A percentile compares a stretch with the other conserved stretches of the same genome.
phyloP scores from a whole-genome alignment of 2,329 filamentous ascomycete species.

The Xylariaceae sp. region DNA sequence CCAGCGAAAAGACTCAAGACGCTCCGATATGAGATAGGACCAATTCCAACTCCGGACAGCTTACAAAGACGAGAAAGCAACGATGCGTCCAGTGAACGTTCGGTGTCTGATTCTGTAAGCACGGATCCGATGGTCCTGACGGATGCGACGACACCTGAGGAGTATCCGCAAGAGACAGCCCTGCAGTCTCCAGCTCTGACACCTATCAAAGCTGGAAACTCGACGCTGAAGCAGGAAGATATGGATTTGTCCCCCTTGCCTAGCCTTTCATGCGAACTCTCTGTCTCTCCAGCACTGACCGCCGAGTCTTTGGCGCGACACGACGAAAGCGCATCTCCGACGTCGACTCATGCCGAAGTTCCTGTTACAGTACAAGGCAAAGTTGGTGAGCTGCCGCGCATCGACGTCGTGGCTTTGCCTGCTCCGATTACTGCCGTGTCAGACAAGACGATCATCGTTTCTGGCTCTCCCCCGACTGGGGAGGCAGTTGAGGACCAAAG shows the following conservation, averaged over 20 bases:
- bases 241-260: slow-evolving; percentile 24
- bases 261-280: slow-evolving; percentile 20
- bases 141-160: slow-evolving; percentile 51
- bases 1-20: slow-evolving; percentile 51
- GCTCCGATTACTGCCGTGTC: slow-evolving; percentile 5
- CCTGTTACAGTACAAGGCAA: slow-evolving; percentile 5
- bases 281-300: slow-evolving; percentile 6
- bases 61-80: slow-evolving; percentile 41
- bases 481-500: slow-evolving; percentile 5
- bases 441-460: slow-evolving; percentile 4
- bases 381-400: slow-evolving; percentile 3
- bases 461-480: background rate
- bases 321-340: background rate
- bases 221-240: slow-evolving; percentile 35
- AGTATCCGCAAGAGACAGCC: slow-evolving; percentile 42
- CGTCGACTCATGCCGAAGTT: background rate
- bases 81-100: slow-evolving; percentile 26
- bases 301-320: background rate
- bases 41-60: slow-evolving; percentile 27
- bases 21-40: slow-evolving; percentile 29
- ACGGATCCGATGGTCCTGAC: slow-evolving; percentile 33
- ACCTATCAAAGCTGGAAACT: slow-evolving; percentile 28
- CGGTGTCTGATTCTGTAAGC: slow-evolving; percentile 33
- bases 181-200: slow-evolving; percentile 36
- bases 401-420: slow-evolving; percentile 10